These are phyloP conservation scores for Floccularia luteovirens DNA, from an alignment of 768 basidiomycete genomes.

Conservation along the genomic window DNA sequence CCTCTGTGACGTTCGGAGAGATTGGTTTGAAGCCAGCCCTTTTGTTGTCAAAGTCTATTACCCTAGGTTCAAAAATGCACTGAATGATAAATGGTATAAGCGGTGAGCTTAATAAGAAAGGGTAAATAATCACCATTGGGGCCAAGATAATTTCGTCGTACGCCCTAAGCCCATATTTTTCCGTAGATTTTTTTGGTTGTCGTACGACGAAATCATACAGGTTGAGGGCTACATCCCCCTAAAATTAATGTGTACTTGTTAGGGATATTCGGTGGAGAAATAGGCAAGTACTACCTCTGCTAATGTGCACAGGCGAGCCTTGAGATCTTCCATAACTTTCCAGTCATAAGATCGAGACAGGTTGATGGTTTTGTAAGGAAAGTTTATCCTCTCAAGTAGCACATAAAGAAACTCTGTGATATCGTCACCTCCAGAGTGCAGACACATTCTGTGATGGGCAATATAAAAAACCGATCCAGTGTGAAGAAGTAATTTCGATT, in stretches of 20 bases:
- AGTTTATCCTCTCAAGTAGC: conserved; percentile 69
- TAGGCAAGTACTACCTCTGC: conserved; percentile 57
- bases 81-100: conserved; percentile 20
- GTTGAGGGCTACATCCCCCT: conserved; percentile 89
- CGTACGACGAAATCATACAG: conserved; percentile 88
- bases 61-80: conserved; percentile 91
- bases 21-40: conserved; percentile 37
- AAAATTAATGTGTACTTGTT: conserved; percentile 4
- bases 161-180: conserved; percentile 84
- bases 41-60: conserved; percentile 86
- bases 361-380: conserved; percentile 85
- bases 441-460: conserved; percentile 58
- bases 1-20: conserved; percentile 67
- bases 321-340: conserved; percentile 88
- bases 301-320: conserved; percentile 76
- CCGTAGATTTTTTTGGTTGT: conserved; percentile 62
- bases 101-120: background rate
- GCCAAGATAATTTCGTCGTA: conserved; percentile 96
- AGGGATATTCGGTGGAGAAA: conserved; percentile 3
- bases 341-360: conserved; percentile 78
- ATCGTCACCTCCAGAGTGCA: conserved; percentile 92
- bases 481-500: too few species aligned
- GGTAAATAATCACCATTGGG: conserved; percentile 60
- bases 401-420: conserved; percentile 86
- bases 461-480: too few species aligned